Conservation (phyloP, 768 basidiomycete genomes). For the Naganishia friedmannii region DNA sequence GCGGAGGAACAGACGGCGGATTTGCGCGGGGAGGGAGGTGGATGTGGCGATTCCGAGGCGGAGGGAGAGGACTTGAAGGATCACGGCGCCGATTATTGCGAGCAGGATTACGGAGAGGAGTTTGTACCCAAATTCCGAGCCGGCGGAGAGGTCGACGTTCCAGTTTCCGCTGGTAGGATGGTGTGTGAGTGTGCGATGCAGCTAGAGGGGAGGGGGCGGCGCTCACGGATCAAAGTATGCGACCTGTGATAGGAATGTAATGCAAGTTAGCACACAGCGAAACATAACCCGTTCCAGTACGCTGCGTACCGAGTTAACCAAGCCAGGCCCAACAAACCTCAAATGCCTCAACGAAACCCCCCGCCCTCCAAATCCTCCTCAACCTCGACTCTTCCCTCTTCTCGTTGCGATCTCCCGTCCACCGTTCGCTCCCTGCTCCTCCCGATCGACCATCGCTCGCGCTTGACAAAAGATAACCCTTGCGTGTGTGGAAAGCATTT, state of each 20-base stretch:
- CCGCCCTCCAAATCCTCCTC: conserved; percentile 11
- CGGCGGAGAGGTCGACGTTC: conserved; percentile 88
- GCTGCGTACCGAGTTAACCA: conserved; percentile 79
- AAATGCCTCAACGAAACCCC: conserved; percentile 40
- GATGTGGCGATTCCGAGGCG: conserved; percentile 62
- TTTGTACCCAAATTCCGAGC: conserved; percentile 77
- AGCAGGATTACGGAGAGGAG: conserved; percentile 81
- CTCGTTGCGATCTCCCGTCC: too few species aligned
- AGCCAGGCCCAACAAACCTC: conserved; percentile 67
- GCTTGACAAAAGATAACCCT: neutral
- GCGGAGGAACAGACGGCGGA: conserved; percentile 42
- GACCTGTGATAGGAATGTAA: neutral
- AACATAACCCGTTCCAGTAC: too few species aligned
- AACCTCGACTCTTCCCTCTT: conserved; percentile 8
- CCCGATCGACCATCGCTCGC: conserved; percentile 6
- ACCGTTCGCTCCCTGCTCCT: too few species aligned
- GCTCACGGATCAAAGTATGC: conserved; percentile 61
- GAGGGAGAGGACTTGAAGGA: conserved; percentile 77
- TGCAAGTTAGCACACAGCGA: too few species aligned
- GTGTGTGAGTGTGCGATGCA: too few species aligned
- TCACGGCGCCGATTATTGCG: conserved; percentile 72
- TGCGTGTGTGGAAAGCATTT: neutral
- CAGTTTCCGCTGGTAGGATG: conserved; percentile 70
- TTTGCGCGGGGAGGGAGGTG: conserved; percentile 43
- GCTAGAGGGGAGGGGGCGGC: neutral